Evolutionary conservation across 768 basidiomycete genomes (phyloP).

Genomic region (Boletales sp.): DNA sequence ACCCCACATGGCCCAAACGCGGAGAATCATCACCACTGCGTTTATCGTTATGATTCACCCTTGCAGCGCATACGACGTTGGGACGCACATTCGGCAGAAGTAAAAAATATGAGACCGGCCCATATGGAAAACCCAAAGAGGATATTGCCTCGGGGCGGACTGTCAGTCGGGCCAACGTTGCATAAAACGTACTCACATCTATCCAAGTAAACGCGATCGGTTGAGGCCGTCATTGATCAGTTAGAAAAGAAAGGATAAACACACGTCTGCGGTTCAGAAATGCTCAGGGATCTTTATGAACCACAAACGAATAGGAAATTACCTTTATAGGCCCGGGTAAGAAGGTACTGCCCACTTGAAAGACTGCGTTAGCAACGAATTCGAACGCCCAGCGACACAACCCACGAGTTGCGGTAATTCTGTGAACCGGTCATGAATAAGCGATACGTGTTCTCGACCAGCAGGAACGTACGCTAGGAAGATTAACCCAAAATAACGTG

Average conservation of each 20-base stretch:
- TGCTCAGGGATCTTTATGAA: neutral
- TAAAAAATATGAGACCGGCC: neutral
- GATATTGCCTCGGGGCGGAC: neutral
- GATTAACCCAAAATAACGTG: neutral
- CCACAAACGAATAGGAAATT: neutral
- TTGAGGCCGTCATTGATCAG: neutral
- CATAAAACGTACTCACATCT: neutral
- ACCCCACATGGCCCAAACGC: neutral
- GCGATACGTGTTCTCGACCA: neutral
- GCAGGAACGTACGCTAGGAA: neutral
- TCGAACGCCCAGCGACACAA: neutral
- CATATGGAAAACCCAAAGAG: neutral
- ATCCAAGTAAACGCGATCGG: neutral
- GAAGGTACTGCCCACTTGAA: neutral
- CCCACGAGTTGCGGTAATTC: neutral
- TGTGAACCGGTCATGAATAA: neutral
- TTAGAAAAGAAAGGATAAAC: neutral
- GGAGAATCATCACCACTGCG: constrained; percentile 1
- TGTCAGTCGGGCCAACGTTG: neutral
- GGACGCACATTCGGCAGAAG: neutral
- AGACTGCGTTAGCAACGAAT: neutral
- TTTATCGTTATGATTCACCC: neutral
- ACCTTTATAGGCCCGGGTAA: neutral
- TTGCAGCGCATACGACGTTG: neutral
- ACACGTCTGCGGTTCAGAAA: neutral